phyloP scores from a whole-genome alignment of 345 rosid genomes.

The Raphanus raphanistrum region DNA sequence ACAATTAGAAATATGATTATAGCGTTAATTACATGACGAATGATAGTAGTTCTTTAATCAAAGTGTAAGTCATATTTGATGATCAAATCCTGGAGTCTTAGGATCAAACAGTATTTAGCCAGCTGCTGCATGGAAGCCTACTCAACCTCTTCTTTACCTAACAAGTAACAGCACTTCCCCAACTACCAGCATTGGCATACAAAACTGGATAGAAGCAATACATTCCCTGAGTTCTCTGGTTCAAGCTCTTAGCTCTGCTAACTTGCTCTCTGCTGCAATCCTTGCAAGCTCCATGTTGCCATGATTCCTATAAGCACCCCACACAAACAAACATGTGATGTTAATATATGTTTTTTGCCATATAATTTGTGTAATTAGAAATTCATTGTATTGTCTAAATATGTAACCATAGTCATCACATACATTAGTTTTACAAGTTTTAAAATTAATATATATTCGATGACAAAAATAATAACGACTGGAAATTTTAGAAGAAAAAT shows the following conservation, averaged over 20 bases:
- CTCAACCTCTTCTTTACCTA: conserved; percentile 51
- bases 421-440: too few species aligned
- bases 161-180: conserved; percentile 48
- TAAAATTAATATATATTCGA: too few species aligned
- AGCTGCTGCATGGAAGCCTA: conserved; percentile 65
- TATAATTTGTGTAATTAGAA: too few species aligned
- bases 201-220: conserved; percentile 51
- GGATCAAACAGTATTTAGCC: conserved; percentile 51
- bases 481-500: too few species aligned
- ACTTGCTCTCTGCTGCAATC: conserved; percentile 52
- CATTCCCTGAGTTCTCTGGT: conserved; percentile 66
- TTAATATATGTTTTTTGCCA: too few species aligned
- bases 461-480: too few species aligned
- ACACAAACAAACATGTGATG: conserved; percentile 47
- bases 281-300: conserved; percentile 66
- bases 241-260: conserved; percentile 65
- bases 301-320: conserved; percentile 88
- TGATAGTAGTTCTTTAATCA: neutral
- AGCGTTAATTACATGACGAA: too few species aligned
- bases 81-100: neutral
- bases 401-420: too few species aligned
- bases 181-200: conserved; percentile 62
- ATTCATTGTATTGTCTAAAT: too few species aligned
- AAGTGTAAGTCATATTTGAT: neutral
- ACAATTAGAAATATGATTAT: neutral